Percentiles rank a stretch among this genome's conserved stretches.
Evolutionary conservation across 768 basidiomycete species (phyloP).

Genomic region (Neoboletus magnificus): DNA sequence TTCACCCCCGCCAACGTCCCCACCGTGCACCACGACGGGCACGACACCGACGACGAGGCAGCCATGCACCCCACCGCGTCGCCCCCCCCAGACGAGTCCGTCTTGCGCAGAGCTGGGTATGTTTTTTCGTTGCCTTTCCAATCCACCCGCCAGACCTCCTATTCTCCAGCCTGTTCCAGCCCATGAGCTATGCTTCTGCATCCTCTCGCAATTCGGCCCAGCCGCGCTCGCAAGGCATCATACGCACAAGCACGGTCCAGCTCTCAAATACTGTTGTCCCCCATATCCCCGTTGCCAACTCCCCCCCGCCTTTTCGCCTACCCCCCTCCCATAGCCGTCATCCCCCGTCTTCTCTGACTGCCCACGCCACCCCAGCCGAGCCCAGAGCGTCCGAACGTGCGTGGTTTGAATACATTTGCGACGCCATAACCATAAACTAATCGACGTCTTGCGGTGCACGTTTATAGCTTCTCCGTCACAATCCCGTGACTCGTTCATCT

Average conservation of each 20-base stretch:
- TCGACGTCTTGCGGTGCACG: conserved; percentile 14
- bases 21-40: not conserved
- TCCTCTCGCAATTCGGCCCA: conserved; percentile 17
- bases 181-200: conserved; percentile 42
- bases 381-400: conserved; percentile 25
- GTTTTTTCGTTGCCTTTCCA: conserved; percentile 17
- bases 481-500: conserved; percentile 39
- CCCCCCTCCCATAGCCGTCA: not conserved
- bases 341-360: conserved; percentile 1
- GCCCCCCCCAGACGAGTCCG: conserved; percentile 36
- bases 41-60: conserved; percentile 12
- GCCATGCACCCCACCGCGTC: conserved; percentile 14
- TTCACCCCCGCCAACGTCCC: not conserved
- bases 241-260: conserved; percentile 64
- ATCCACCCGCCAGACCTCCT: not conserved
- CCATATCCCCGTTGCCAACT: not conserved
- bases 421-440: conserved; percentile 11
- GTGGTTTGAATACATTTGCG: conserved; percentile 6
- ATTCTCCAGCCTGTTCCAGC: conserved; percentile 52
- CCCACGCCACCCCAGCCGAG: conserved; percentile 19
- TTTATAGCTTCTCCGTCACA: conserved; percentile 23
- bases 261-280: conserved; percentile 50
- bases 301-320: conserved; percentile 1
- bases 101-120: conserved; percentile 55
- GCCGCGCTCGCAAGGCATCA: conserved; percentile 59